A percentile compares a stretch with the other conserved stretches of the same genome.
phyloP scores from a whole-genome alignment of 208 protist species.

The Trypanosoma theileri region DNA sequence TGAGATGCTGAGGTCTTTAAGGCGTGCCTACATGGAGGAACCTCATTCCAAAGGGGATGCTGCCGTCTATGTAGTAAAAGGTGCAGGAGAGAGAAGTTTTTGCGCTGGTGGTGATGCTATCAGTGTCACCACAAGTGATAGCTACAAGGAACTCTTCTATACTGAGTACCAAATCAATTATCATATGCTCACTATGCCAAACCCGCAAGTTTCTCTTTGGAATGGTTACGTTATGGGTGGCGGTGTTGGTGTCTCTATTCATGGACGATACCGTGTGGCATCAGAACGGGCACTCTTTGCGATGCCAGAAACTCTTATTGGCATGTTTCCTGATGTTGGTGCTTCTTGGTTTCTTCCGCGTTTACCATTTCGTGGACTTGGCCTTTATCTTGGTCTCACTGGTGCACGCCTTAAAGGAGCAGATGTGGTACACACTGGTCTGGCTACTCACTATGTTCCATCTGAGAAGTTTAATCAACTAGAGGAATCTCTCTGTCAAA shows the following conservation, averaged over 20 bases:
- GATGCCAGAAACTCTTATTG: slow-evolving; percentile 88
- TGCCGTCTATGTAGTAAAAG: slow-evolving; percentile 57
- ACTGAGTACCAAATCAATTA: slow-evolving; percentile 74
- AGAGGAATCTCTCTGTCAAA: slow-evolving; percentile 49
- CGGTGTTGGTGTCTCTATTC: slow-evolving; percentile 74
- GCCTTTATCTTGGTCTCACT: slow-evolving; percentile 79
- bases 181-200: slow-evolving; percentile 44
- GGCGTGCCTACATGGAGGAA: slow-evolving; percentile 36
- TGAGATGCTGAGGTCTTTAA: slow-evolving; percentile 48
- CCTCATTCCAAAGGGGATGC: slow-evolving; percentile 28
- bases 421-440: slow-evolving; percentile 62
- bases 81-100: slow-evolving; percentile 69
- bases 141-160: slow-evolving; percentile 47
- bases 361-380: slow-evolving; percentile 41
- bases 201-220: slow-evolving; percentile 70
- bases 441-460: slow-evolving; percentile 84
- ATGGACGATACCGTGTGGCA: slow-evolving; percentile 68
- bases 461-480: slow-evolving; percentile 45
- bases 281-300: slow-evolving; percentile 78
- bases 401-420: slow-evolving; percentile 69
- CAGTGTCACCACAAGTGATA: slow-evolving; percentile 28
- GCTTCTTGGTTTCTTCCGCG: slow-evolving; percentile 72
- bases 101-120: slow-evolving; percentile 85
- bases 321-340: slow-evolving; percentile 80
- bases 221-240: slow-evolving; percentile 85